These are phyloP conservation scores for Clitocybe nebularis DNA, from an alignment of 1,284 basidiomycete species.

Conservation along the genomic window DNA sequence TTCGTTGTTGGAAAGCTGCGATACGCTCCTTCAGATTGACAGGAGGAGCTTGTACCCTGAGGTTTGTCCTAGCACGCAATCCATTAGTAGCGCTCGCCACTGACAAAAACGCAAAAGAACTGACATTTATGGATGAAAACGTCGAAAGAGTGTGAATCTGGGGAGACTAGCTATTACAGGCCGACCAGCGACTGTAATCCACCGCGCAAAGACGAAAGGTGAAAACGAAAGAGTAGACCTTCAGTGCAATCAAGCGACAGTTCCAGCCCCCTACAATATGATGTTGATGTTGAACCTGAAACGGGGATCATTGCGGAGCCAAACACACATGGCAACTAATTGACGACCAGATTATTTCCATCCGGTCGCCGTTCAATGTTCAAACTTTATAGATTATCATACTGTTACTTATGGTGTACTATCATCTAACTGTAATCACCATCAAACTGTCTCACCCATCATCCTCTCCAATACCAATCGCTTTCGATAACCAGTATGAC, in stretches of 20 bases:
- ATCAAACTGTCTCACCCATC: slow-evolving; percentile 5
- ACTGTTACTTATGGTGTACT: not conserved
- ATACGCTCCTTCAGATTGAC: slow-evolving; percentile 73
- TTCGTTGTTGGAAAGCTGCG: slow-evolving; percentile 66
- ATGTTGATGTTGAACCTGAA: slow-evolving; percentile 5
- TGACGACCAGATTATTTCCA: slow-evolving; percentile 4
- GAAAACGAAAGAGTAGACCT: slow-evolving; percentile 6
- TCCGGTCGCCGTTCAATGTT: not conserved
- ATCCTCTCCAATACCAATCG: slow-evolving; percentile 23
- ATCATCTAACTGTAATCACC: too few relatives aligned
- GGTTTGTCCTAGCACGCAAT: slow-evolving; percentile 34
- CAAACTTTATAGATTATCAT: too few relatives aligned
- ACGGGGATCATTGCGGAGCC: too few relatives aligned
- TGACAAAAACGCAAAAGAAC: too few relatives aligned
- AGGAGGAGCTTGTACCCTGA: slow-evolving; percentile 40
- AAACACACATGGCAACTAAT: too few relatives aligned
- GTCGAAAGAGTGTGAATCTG: slow-evolving; percentile 12
- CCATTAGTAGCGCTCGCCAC: too few relatives aligned
- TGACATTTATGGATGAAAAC: slow-evolving; percentile 15
- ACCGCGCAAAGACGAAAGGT: slow-evolving; percentile 14
- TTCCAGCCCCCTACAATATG: not conserved
- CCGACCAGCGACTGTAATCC: slow-evolving; percentile 22
- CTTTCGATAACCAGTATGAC: slow-evolving; percentile 48
- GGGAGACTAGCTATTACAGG: slow-evolving; percentile 16
- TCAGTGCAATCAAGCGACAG: not conserved